Conservation (phyloP, 2,329 filamentous ascomycete genomes). For the Tolypocladium tropicale region DNA sequence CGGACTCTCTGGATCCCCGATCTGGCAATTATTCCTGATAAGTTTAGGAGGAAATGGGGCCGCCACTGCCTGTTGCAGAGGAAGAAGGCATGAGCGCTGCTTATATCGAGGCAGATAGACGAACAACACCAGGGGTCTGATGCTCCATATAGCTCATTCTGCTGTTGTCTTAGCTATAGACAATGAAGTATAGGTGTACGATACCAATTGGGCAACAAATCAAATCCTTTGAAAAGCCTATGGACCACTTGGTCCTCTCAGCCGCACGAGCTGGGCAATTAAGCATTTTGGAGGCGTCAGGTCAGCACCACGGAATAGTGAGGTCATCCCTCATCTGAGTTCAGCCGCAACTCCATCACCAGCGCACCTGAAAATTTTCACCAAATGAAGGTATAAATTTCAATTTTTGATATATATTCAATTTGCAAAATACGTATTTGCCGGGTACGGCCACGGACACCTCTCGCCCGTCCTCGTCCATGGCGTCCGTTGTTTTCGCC, state of each 20-base stretch:
- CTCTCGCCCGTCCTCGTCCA: not conserved
- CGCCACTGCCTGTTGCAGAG: conserved; percentile 69
- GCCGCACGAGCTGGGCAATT: not conserved
- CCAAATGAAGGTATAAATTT: not conserved
- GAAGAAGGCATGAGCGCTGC: not conserved
- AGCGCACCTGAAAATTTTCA: not conserved
- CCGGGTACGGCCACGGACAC: not conserved
- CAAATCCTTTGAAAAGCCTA: too few species aligned
- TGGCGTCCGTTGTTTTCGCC: conserved; percentile 1
- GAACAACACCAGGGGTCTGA: too few species aligned
- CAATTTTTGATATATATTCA: not conserved
- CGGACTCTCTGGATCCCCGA: conserved; percentile 78
- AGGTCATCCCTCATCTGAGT: not conserved
- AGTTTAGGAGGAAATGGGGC: conserved; percentile 70
- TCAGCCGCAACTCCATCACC: not conserved
- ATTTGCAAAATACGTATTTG: not conserved
- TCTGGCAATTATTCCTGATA: conserved; percentile 55
- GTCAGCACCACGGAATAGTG: not conserved
- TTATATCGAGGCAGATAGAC: not conserved
- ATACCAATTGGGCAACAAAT: too few species aligned
- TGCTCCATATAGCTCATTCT: not conserved
- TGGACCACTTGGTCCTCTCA: too few species aligned
- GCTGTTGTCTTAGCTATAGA: too few species aligned
- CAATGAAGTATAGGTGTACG: too few species aligned
- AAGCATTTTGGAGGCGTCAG: not conserved